Conservation (phyloP, 257 asterid species). For the Capsicum baccatum region DNA sequence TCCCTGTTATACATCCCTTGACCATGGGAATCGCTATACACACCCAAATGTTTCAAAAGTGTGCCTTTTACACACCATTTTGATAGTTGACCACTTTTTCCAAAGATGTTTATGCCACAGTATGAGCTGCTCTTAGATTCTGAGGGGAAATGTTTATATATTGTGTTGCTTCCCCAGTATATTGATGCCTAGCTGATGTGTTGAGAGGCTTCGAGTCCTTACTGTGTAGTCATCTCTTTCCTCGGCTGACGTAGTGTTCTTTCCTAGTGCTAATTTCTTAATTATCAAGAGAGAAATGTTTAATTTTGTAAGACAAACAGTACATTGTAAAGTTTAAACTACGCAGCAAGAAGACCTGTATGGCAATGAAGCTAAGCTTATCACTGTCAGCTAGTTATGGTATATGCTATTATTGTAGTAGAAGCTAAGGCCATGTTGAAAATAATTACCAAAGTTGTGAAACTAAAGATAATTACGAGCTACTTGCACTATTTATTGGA, state of each 20-base stretch:
- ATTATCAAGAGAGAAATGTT: not conserved
- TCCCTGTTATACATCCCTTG: not conserved
- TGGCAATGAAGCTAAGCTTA: not conserved
- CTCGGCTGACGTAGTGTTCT: not conserved
- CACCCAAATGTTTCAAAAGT: not conserved
- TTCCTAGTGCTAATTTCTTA: not conserved
- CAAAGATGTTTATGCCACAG: not conserved
- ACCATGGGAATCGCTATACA: no score
- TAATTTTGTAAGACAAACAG: not conserved
- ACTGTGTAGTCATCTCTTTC: slow-evolving; percentile 4
- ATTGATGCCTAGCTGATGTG: not conserved
- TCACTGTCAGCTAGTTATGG: not conserved
- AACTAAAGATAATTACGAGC: not conserved
- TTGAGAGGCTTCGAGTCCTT: not conserved
- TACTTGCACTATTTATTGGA: not conserved
- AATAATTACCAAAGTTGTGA: not conserved
- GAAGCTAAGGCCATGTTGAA: not conserved
- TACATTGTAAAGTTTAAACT: not conserved
- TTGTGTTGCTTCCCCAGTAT: not conserved
- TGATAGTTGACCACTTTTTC: not conserved
- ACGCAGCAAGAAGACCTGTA: not conserved
- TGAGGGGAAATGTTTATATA: not conserved
- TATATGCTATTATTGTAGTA: not conserved
- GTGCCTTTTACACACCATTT: not conserved
- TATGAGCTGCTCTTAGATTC: not conserved